These are phyloP conservation scores for Beauveria varroae DNA, from an alignment of 2,329 filamentous ascomycete genomes.

Conservation along the genomic window DNA sequence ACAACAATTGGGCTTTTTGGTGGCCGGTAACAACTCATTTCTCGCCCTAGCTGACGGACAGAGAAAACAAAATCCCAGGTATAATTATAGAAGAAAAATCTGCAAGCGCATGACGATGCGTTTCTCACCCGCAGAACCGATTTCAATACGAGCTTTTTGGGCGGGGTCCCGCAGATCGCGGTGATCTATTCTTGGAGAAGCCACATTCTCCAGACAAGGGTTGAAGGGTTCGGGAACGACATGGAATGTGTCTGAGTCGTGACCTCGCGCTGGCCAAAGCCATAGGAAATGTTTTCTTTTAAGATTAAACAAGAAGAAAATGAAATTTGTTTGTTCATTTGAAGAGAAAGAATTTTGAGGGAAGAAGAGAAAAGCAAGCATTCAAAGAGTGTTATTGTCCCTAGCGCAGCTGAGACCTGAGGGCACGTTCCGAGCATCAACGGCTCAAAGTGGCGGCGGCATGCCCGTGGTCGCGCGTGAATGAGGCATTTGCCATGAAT, in stretches of 20 bases:
- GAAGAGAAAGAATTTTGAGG: too few species aligned
- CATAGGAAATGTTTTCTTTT: neutral
- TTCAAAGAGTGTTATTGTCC: too few species aligned
- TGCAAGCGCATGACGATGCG: neutral
- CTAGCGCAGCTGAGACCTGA: too few species aligned
- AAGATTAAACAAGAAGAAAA: too few species aligned
- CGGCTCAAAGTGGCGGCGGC: too few species aligned
- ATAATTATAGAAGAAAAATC: neutral
- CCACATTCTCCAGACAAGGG: neutral
- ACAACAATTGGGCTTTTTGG: too few species aligned
- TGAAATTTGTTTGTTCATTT: too few species aligned
- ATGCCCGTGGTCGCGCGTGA: too few species aligned
- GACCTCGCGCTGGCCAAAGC: too few species aligned
- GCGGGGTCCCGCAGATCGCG: conserved; percentile 2
- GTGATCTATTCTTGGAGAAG: conserved; percentile 8
- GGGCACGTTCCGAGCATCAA: too few species aligned
- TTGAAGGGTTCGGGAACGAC: neutral
- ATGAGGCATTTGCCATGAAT: too few species aligned
- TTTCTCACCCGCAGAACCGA: neutral
- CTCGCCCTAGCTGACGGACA: neutral
- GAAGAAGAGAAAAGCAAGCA: too few species aligned
- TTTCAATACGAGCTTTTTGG: conserved; percentile 5
- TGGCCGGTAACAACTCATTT: neutral
- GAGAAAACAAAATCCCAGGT: neutral
- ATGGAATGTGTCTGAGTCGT: neutral